These are phyloP conservation scores for Casaregolazyma lundiana DNA, from an alignment of 1,139 yeast species.

Conservation along the genomic window DNA sequence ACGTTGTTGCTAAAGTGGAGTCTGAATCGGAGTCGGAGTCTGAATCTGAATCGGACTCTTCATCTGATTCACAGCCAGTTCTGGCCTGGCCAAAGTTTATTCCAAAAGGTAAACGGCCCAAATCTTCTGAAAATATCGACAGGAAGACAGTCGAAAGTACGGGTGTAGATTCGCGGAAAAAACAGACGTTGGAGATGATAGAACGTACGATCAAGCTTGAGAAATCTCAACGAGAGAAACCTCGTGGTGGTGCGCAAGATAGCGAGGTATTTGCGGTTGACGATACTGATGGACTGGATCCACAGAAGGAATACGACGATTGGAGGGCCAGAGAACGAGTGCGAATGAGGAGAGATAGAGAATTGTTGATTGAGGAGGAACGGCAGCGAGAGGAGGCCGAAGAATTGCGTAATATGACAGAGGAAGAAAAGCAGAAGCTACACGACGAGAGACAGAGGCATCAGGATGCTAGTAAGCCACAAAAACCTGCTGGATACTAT, in stretches of 20 bases:
- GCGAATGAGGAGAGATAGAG: slow-evolving; percentile 44
- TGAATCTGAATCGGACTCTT: slow-evolving; percentile 12
- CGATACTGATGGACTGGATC: slow-evolving; percentile 54
- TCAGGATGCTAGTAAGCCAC: slow-evolving; percentile 14
- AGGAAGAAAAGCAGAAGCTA: slow-evolving; percentile 28
- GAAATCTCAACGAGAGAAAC: slow-evolving; percentile 15
- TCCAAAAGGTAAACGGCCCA: slow-evolving; percentile 20
- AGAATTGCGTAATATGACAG: slow-evolving; percentile 30
- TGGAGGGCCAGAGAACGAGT: slow-evolving; percentile 46
- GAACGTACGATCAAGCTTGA: slow-evolving; percentile 22
- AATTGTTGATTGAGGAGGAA: slow-evolving; percentile 36
- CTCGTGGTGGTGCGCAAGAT: slow-evolving; percentile 18
- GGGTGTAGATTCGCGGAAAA: slow-evolving; percentile 7
- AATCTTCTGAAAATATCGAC: slow-evolving; percentile 7
- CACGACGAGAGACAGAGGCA: slow-evolving; percentile 30
- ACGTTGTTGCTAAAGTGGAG: slow-evolving; percentile 11
- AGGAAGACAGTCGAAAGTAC: neutral
- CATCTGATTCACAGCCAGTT: slow-evolving; percentile 14
- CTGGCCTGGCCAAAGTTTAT: slow-evolving; percentile 27
- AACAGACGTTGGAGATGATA: slow-evolving; percentile 22
- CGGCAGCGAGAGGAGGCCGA: slow-evolving; percentile 40
- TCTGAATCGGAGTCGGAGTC: slow-evolving; percentile 14
- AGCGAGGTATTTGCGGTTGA: slow-evolving; percentile 37
- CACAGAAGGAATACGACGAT: slow-evolving; percentile 41
- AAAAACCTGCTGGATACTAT: slow-evolving; percentile 23